Evolutionary conservation across 2,329 filamentous ascomycete species (phyloP).

Genomic region (Monosporascus ibericus): DNA sequence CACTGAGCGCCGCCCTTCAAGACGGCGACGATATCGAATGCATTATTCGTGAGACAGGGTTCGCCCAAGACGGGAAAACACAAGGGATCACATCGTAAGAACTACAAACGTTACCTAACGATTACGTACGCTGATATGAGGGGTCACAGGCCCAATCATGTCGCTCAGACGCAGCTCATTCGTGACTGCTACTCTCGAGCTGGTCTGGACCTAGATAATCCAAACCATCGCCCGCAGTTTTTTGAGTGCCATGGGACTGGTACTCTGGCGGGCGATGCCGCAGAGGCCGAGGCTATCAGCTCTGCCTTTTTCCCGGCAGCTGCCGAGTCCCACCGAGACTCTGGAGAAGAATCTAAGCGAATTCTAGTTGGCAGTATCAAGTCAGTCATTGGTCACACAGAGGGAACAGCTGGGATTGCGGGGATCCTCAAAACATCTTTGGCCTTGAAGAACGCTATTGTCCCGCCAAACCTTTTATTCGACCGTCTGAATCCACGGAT

Average conservation of each 20-base stretch:
- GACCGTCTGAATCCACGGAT: slow-evolving; percentile 21
- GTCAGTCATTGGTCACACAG: no score
- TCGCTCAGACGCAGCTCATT: not conserved
- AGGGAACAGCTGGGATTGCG: not conserved
- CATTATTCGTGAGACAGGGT: slow-evolving; percentile 1
- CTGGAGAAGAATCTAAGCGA: not conserved
- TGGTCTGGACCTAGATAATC: not conserved
- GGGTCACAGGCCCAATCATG: slow-evolving; percentile 29
- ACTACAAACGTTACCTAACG: no score
- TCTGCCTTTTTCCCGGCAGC: not conserved
- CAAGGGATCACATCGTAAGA: slow-evolving; percentile 34
- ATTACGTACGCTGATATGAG: no score
- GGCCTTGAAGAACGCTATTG: not conserved
- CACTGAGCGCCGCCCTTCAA: slow-evolving; percentile 30
- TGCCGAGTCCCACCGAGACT: no score
- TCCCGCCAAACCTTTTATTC: slow-evolving; percentile 27
- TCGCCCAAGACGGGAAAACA: slow-evolving; percentile 15
- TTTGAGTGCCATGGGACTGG: not conserved
- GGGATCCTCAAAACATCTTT: not conserved
- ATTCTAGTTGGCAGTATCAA: not conserved
- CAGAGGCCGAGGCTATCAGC: not conserved
- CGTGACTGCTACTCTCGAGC: not conserved
- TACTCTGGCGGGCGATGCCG: not conserved
- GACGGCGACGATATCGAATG: slow-evolving; percentile 5
- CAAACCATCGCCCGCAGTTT: not conserved